Base-by-base conservation (phyloP, 1,284 basidiomycete genomes). In the Pseudozyma sp. region DNA sequence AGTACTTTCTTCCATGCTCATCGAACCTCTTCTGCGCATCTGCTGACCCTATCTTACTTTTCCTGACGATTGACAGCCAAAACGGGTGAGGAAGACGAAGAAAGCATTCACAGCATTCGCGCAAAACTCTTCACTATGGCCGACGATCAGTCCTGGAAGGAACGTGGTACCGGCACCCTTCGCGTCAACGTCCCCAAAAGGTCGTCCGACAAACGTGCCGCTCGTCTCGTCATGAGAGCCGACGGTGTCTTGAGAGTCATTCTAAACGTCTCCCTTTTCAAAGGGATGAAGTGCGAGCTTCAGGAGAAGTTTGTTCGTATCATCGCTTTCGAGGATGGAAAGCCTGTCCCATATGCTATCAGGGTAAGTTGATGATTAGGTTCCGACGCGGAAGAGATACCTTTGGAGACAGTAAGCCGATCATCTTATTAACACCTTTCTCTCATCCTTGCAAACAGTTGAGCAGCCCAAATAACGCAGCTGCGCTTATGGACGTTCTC, bases 31-130 rank as follows among this genome's bases (percentile, higher is more conserved):
- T 31, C 6, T 31, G 3, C 1, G 38, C 38, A 36, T 19, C 16
- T 40, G 13, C 36, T 50, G 21, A 36, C 51, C 19, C 31, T 49
- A 6, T 53, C 4, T 16, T 5, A 42, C 8, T 5, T 18, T 35
- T 43, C 25, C 13, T 18, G 31, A 34, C 51, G 7, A 16, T 31
- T 31, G 38, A 57, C 64, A 95, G 94, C 93, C 36, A 87, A 89
- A 47, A 97, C 95, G 0, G 95, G 95, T 11, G 95, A 97, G 85
- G 95, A 97, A 85, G 92, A 93, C 21, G 95, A 97, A 84, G 89
- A 91, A 65, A 94, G 92, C 1, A 86, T 94, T 47, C 90, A 91
- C 85, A 92, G 93, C 86, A 91, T 92, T 12, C 91, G 95, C 65
- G 92, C 92, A 48, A 97, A 96, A 87, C 87, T 97, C 36, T 96